These are phyloP conservation scores for Lipomyces starkeyi DNA, from an alignment of 805 yeast species.

Conservation along the genomic window DNA sequence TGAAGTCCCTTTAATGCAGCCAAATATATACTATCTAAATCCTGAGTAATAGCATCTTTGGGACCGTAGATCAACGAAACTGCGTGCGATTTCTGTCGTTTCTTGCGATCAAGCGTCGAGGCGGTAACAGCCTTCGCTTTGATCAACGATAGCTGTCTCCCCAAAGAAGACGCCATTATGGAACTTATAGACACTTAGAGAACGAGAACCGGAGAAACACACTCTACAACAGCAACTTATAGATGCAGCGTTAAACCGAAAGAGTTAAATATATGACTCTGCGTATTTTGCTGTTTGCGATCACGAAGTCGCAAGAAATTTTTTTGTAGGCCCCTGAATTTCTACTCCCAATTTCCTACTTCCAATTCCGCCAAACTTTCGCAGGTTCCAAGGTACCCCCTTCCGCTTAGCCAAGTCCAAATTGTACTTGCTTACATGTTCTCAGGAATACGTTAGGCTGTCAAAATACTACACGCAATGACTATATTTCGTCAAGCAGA, in stretches of 20 bases:
- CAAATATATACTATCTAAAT: constrained; percentile 78
- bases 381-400: not conserved
- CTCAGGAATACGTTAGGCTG: too few relatives aligned
- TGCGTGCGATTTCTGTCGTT: constrained; percentile 84
- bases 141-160: constrained; percentile 79
- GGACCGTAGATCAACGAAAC: constrained; percentile 87
- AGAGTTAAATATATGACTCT: not conserved
- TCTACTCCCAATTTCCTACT: constrained; percentile 4
- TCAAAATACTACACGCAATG: too few relatives aligned
- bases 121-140: constrained; percentile 37
- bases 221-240: not conserved
- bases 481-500: too few relatives aligned
- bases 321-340: constrained; percentile 8
- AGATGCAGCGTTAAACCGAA: not conserved
- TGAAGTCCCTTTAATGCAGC: constrained; percentile 76
- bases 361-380: not conserved
- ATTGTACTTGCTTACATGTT: too few relatives aligned
- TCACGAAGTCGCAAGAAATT: not conserved
- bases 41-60: constrained; percentile 91
- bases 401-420: too few relatives aligned
- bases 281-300: too few relatives aligned
- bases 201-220: not conserved
- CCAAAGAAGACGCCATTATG: constrained; percentile 59
- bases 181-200: not conserved
- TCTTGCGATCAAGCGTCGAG: constrained; percentile 59